A percentile compares a stretch with the other conserved stretches of the same genome.
phyloP scores from a whole-genome alignment of 345 rosid species.

The Passiflora organensis region DNA sequence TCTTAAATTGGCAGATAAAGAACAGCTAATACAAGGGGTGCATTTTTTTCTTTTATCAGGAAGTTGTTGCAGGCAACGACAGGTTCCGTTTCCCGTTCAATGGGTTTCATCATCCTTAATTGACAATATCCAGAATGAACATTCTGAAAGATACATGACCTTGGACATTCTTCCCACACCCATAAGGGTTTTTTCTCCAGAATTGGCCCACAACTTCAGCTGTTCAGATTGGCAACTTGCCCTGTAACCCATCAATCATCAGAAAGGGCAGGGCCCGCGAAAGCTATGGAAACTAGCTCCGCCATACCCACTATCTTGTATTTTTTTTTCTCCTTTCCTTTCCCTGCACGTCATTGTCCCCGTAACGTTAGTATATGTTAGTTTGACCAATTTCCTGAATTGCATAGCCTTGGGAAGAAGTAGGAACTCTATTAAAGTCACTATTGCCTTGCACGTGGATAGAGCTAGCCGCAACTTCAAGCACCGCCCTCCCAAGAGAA shows the following conservation, averaged over 20 bases:
- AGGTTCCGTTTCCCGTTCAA: too few relatives aligned
- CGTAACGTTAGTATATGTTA: conserved; percentile 17
- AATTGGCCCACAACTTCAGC: conserved; percentile 16
- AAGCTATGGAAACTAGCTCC: conserved; percentile 19
- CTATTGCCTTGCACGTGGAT: conserved; percentile 28
- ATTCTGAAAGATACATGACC: not conserved
- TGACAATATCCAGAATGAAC: not conserved
- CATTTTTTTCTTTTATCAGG: too few relatives aligned
- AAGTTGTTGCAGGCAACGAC: too few relatives aligned
- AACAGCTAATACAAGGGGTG: too few relatives aligned
- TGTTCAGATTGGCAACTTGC: conserved; percentile 21
- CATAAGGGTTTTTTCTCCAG: conserved; percentile 5
- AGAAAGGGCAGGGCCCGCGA: conserved; percentile 1
- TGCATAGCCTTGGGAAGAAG: conserved; percentile 9
- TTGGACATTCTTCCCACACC: not conserved
- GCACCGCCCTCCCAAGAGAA: too few relatives aligned
- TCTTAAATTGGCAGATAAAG: too few relatives aligned
- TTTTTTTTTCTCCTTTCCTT: not conserved
- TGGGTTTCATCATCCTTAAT: too few relatives aligned
- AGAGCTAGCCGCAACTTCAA: not conserved
- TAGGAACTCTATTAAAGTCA: conserved; percentile 8
- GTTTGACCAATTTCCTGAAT: conserved; percentile 21
- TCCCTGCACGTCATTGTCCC: conserved; percentile 12
- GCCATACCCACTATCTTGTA: conserved; percentile 13
- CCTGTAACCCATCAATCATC: conserved; percentile 9